Conservation (phyloP, 495 filamentous ascomycete genomes). For the Penicillium steckii region DNA sequence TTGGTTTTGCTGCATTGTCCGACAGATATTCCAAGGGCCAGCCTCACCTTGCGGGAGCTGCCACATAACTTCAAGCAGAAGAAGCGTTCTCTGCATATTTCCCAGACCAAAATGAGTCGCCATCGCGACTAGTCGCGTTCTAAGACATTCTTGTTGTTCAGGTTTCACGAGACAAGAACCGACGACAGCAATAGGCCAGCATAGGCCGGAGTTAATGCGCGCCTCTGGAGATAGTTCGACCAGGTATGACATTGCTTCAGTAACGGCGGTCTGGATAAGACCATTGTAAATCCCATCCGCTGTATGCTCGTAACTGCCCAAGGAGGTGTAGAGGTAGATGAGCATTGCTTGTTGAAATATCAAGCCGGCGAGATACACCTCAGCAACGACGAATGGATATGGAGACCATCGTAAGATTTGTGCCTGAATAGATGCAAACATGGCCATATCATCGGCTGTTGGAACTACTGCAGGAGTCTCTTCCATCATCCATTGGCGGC, state of each 20-base stretch:
- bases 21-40: conserved; percentile 41
- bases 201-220: conserved; percentile 37
- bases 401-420: conserved; percentile 37
- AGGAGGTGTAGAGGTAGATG: conserved; percentile 35
- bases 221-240: conserved; percentile 25
- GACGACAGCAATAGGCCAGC: conserved; percentile 39
- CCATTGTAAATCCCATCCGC: conserved; percentile 33
- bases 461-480: conserved; percentile 20
- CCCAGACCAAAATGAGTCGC: conserved; percentile 31
- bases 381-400: conserved; percentile 27
- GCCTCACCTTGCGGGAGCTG: conserved; percentile 24
- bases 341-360: conserved; percentile 40
- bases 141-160: conserved; percentile 23
- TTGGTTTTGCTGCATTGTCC: conserved; percentile 37
- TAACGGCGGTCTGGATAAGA: conserved; percentile 26
- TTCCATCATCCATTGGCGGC: conserved; percentile 37
- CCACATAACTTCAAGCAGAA: conserved; percentile 39
- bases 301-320: conserved; percentile 26
- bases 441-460: conserved; percentile 37
- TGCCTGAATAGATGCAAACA: conserved; percentile 38
- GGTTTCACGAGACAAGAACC: conserved; percentile 28
- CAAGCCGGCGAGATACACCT: conserved; percentile 33
- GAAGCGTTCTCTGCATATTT: conserved; percentile 37
- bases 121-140: conserved; percentile 26
- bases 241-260: conserved; percentile 32